Evolutionary conservation across 352 stramenopile genomes (phyloP), one percentile per base, ranked within the genome.

Genomic region (Globisporangium takayamanum): DNA sequence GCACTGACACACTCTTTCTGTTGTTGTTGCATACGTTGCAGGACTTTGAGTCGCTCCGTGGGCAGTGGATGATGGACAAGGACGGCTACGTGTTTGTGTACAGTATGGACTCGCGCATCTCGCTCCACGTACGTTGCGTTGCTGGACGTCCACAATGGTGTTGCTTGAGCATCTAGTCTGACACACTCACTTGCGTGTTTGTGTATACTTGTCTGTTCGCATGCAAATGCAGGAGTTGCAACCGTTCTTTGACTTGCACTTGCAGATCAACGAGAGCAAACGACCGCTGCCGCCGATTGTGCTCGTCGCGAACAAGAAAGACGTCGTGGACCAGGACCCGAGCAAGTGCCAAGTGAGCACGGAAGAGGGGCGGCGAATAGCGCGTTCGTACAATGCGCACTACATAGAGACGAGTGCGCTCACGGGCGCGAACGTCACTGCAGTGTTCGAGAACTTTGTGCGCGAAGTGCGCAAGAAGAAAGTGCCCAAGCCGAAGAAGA

Each of bases 41-140:
- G 74, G 87, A 95, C 57, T 97, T 96, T 76, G 86, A 94, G 63
- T 92, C 81, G 56, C 64, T 97, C 33, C 74, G 88, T 54, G 81
- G 79, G 20, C 84, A 94, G 64, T 95, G 86, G 81, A 95, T 96
- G 84, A 94, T 94, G 82, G 86, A 93, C 69, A 95, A 95, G 63
- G 82, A 95, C 70, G 86, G 82, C 63, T 95, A 95, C 66, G 81
- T 95, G 58, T 96, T 96, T 80, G 87, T 96, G 56, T 96, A 94
- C 72, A 90, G 78, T 70, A 92, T 96, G 79, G 82, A 94, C 72
- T 93, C 84, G 60, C 77, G 83, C 44, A 87, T 89, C 66, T 93
- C 81, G 58, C 74, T 95, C 45, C 81, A 94, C 64, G 81, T 88
- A 84, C 37, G 64, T 52, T 54, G 16, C 14, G 33, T 42, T 22